These are phyloP conservation scores for Wickerhamomyces subpelliculosus DNA, from an alignment of 805 yeast genomes.

Conservation along the genomic window DNA sequence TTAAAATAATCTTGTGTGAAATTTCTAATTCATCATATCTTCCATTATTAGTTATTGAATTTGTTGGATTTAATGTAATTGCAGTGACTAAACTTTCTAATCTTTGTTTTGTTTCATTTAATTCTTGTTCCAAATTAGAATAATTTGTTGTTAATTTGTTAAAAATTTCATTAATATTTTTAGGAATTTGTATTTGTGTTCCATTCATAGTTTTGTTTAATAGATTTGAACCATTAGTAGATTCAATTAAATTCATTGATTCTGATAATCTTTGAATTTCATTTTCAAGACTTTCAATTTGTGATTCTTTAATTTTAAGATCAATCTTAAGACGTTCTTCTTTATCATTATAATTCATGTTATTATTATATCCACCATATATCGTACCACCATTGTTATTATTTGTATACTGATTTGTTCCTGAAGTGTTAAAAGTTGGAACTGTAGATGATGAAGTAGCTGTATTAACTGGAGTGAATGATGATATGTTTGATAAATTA, in stretches of 20 bases:
- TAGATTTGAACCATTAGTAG: neutral
- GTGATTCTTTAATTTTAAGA: constrained; percentile 47
- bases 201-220: too few relatives aligned
- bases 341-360: constrained; percentile 3
- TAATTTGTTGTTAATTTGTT: constrained; percentile 41
- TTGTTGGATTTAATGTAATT: constrained; percentile 42
- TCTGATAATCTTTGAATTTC: constrained; percentile 35
- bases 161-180: constrained; percentile 39
- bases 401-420: neutral
- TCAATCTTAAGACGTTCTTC: constrained; percentile 41
- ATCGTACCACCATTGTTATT: neutral
- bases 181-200: constrained; percentile 34
- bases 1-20: constrained; percentile 63
- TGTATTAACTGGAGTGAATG: neutral
- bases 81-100: constrained; percentile 60
- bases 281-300: constrained; percentile 37
- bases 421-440: neutral
- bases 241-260: constrained; percentile 5
- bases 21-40: constrained; percentile 69
- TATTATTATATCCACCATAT: too few relatives aligned
- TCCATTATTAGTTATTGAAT: constrained; percentile 43
- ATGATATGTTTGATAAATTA: neutral
- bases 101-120: constrained; percentile 53
- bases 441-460: neutral
- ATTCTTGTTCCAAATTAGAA: constrained; percentile 40